A percentile compares a stretch with the other conserved stretches of the same genome.
phyloP scores from a whole-genome alignment of 768 basidiomycete genomes.

The Trametes cingulata region DNA sequence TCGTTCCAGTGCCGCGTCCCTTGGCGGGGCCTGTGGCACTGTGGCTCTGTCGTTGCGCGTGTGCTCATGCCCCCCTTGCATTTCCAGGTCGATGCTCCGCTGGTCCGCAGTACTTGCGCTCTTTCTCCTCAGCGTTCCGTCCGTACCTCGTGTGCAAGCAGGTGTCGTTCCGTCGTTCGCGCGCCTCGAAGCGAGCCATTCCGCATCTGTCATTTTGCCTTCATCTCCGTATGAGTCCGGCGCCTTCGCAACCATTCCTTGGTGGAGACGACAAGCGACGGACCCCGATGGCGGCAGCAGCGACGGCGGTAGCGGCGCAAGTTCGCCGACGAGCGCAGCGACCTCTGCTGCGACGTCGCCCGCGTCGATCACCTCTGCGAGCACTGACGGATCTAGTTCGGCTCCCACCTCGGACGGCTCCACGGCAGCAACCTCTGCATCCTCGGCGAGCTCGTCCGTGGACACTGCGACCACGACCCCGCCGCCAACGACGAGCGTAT shows the following conservation, averaged over 20 bases:
- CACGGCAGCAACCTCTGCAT: background rate
- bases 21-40: too few relatives aligned
- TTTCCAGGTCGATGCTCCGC: conserved; percentile 1
- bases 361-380: conserved; percentile 5
- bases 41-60: background rate
- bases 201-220: conserved; percentile 3
- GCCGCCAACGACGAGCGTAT: background rate
- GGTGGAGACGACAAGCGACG: conserved; percentile 11
- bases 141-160: conserved; percentile 3
- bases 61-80: background rate
- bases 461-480: background rate
- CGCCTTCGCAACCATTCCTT: conserved; percentile 1
- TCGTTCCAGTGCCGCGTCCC: background rate
- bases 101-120: conserved; percentile 6
- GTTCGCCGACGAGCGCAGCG: background rate
- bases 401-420: conserved; percentile 2
- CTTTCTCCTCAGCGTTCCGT: background rate
- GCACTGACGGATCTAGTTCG: background rate
- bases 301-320: background rate
- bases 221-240: background rate
- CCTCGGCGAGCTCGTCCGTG: background rate
- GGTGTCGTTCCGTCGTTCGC: background rate
- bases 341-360: background rate
- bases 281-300: background rate
- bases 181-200: background rate